Conservation (phyloP, 352 stramenopile species). For the Pythium phragmiticola region DNA sequence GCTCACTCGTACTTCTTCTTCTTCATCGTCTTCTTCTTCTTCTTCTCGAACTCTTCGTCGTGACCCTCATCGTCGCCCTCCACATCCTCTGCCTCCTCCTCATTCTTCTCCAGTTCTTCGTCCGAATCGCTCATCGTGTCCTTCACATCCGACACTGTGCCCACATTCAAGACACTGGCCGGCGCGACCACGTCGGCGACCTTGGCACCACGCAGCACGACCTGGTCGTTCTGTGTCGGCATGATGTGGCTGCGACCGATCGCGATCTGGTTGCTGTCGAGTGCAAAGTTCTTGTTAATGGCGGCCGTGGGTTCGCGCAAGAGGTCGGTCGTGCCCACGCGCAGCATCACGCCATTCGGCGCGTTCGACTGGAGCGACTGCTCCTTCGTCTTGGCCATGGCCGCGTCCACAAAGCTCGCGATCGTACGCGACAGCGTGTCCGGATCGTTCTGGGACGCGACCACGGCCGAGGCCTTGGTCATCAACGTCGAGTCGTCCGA, state of each 20-base stretch:
- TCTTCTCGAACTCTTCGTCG: slow-evolving; percentile 10
- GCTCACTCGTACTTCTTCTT: neutral
- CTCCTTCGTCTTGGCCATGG: slow-evolving; percentile 17
- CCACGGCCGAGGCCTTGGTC: slow-evolving; percentile 36
- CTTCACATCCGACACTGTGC: neutral
- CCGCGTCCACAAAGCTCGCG: slow-evolving; percentile 26
- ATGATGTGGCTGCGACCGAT: slow-evolving; percentile 13
- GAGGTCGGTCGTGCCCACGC: slow-evolving; percentile 29
- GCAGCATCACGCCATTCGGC: slow-evolving; percentile 1
- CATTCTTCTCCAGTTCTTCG: slow-evolving; percentile 11
- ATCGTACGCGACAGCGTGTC: slow-evolving; percentile 20
- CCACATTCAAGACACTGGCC: slow-evolving; percentile 4
- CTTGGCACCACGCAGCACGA: slow-evolving; percentile 23
- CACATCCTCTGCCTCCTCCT: slow-evolving; percentile 5
- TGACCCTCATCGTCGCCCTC: neutral
- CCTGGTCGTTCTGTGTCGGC: slow-evolving; percentile 27
- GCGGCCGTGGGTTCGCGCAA: slow-evolving; percentile 27
- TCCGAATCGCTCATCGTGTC: neutral
- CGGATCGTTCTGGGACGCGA: slow-evolving; percentile 29
- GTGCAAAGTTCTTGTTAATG: slow-evolving; percentile 33
- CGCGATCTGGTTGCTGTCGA: slow-evolving; percentile 29
- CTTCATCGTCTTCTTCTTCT: slow-evolving; percentile 14
- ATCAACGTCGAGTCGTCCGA: slow-evolving; percentile 30
- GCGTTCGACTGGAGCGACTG: slow-evolving; percentile 23
- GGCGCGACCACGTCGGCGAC: slow-evolving; percentile 16